These are phyloP conservation scores for Gloeostereum incarnatum DNA, from an alignment of 768 basidiomycete genomes.

Conservation along the genomic window DNA sequence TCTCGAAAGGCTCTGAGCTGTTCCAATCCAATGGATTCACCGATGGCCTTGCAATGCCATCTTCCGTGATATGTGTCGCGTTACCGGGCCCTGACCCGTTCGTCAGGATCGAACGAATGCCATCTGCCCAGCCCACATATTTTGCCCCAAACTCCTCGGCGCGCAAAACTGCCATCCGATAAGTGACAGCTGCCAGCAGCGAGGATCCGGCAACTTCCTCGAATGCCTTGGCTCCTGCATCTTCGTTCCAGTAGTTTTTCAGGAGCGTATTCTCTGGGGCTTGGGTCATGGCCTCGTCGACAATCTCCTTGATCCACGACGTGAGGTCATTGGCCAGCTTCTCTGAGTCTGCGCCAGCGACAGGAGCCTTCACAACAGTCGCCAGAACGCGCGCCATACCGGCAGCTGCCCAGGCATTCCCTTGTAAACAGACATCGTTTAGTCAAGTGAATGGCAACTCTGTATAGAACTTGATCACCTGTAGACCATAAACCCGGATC, in stretches of 20 bases:
- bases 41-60: conserved; percentile 23
- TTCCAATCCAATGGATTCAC: conserved; percentile 30
- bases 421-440: too few species aligned
- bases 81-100: too few species aligned
- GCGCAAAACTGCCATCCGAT: conserved; percentile 21
- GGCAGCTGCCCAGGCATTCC: conserved; percentile 14
- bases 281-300: conserved; percentile 30
- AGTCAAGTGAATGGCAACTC: too few species aligned
- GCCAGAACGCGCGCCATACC: conserved; percentile 22
- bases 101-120: conserved; percentile 13
- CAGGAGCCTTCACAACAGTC: conserved; percentile 30
- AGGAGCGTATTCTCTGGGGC: conserved; percentile 21
- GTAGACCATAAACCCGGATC: conserved; percentile 14
- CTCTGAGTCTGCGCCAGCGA: conserved; percentile 15
- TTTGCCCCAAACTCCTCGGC: conserved; percentile 10
- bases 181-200: conserved; percentile 27
- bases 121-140: conserved; percentile 29
- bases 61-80: conserved; percentile 19
- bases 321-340: conserved; percentile 14
- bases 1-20: conserved; percentile 22
- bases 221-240: conserved; percentile 22
- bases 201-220: conserved; percentile 35
- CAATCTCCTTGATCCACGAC: conserved; percentile 32
- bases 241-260: conserved; percentile 32
- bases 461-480: too few species aligned